Conservation (phyloP, 2,329 filamentous ascomycete genomes). For the Lecanosticta acicola region DNA sequence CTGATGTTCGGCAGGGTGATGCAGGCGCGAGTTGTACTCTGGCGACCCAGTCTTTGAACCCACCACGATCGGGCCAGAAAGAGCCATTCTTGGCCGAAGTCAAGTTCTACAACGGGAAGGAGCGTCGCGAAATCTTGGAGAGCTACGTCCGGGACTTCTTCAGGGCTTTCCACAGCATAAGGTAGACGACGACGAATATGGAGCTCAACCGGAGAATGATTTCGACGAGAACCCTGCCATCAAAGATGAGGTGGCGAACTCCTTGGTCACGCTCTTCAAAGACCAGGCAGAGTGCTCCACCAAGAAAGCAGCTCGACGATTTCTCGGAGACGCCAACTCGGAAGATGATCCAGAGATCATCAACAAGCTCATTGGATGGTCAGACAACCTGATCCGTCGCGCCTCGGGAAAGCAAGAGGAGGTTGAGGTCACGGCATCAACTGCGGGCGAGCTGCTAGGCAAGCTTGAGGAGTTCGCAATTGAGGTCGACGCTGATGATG, state of each 20-base stretch:
- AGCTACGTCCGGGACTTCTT: slow-evolving; percentile 8
- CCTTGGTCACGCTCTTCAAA: background rate
- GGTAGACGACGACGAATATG: slow-evolving; percentile 2
- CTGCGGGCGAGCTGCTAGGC: slow-evolving; percentile 10
- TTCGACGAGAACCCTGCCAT: background rate
- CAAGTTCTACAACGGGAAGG: slow-evolving; percentile 11
- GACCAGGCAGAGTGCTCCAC: background rate
- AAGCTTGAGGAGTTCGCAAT: slow-evolving; percentile 11
- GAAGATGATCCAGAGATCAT: slow-evolving; percentile 3
- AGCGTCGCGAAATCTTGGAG: slow-evolving; percentile 10
- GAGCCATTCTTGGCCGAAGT: slow-evolving; percentile 18
- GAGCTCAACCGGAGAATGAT: no score
- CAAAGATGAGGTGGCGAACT: background rate
- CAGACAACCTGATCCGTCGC: slow-evolving; percentile 2
- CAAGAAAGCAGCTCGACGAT: background rate
- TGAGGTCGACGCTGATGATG: slow-evolving; percentile 4
- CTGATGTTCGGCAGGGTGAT: slow-evolving; percentile 13
- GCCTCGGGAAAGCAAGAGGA: background rate
- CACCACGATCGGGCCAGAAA: slow-evolving; percentile 8
- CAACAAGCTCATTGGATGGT: background rate
- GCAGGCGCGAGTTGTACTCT: slow-evolving; percentile 18
- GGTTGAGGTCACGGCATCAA: slow-evolving; percentile 1
- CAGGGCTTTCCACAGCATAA: slow-evolving; percentile 3
- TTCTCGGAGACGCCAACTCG: background rate
- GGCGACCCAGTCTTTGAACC: slow-evolving; percentile 15